These are phyloP conservation scores for Boletus reticulatus DNA, from an alignment of 768 basidiomycete species.

Conservation along the genomic window DNA sequence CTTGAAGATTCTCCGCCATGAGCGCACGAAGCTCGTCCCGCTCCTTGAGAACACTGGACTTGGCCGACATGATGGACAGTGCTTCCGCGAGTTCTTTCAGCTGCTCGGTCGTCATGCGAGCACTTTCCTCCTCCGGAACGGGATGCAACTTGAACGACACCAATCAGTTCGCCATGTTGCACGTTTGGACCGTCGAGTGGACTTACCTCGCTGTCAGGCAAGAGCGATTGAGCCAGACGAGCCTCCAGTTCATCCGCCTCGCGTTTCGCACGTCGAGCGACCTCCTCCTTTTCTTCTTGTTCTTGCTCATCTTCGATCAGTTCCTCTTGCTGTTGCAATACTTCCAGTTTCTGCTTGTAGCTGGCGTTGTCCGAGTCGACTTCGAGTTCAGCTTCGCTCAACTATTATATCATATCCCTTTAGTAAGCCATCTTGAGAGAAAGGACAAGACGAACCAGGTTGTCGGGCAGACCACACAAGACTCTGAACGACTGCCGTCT, in stretches of 20 bases:
- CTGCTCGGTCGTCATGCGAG: slow-evolving; percentile 97
- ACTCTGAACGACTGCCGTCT: slow-evolving; percentile 73
- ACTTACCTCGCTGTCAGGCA: slow-evolving; percentile 88
- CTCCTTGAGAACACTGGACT: slow-evolving; percentile 94
- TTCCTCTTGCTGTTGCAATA: slow-evolving; percentile 97
- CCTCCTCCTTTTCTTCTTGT: slow-evolving; percentile 94
- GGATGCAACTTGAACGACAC: slow-evolving; percentile 50
- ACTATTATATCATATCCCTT: slow-evolving; percentile 41
- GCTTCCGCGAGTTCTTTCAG: too few relatives aligned
- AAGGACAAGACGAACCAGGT: slow-evolving; percentile 60
- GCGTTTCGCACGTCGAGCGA: slow-evolving; percentile 81
- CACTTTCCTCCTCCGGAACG: slow-evolving; percentile 62
- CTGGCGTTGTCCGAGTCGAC: slow-evolving; percentile 91
- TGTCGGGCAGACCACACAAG: slow-evolving; percentile 93
- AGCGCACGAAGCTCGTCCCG: slow-evolving; percentile 85
- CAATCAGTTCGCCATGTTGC: not conserved
- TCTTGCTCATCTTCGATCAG: slow-evolving; percentile 99
- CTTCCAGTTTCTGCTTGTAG: slow-evolving; percentile 98
- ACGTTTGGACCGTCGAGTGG: not conserved
- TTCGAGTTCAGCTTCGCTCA: slow-evolving; percentile 96
- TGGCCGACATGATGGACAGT: slow-evolving; percentile 85
- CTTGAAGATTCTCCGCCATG: slow-evolving; percentile 92
- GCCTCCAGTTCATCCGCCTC: slow-evolving; percentile 80
- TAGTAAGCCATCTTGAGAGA: not conserved
- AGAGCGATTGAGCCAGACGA: slow-evolving; percentile 71